phyloP scores from a whole-genome alignment of 2,329 filamentous ascomycete genomes.

The Hypoxylon sp. region DNA sequence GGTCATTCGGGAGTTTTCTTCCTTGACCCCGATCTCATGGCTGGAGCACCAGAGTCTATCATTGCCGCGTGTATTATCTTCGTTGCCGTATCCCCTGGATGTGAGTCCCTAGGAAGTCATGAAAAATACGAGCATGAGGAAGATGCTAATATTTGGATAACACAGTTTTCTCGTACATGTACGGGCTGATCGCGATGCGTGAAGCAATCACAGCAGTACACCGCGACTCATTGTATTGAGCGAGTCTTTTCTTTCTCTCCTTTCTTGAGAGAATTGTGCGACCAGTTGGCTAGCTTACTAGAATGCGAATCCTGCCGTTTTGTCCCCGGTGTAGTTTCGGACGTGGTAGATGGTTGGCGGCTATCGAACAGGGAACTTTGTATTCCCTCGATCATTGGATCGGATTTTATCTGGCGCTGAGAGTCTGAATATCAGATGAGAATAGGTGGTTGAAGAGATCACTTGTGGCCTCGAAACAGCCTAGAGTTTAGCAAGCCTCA shows the following conservation, averaged over 20 bases:
- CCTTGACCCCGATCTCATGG: constrained; percentile 61
- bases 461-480: neutral
- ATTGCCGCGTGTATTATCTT: constrained; percentile 61
- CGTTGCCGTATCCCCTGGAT: constrained; percentile 58
- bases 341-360: neutral
- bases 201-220: constrained; percentile 55
- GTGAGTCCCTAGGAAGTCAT: constrained; percentile 55
- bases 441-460: neutral
- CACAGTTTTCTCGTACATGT: constrained; percentile 64
- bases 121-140: neutral
- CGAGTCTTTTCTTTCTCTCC: neutral
- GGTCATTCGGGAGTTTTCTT: constrained; percentile 65
- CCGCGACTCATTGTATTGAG: constrained; percentile 26
- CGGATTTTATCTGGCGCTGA: neutral
- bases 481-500: constrained; percentile 8
- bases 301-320: neutral
- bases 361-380: neutral
- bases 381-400: neutral
- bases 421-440: neutral
- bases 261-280: neutral
- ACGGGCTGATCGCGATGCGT: constrained; percentile 64
- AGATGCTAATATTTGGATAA: constrained; percentile 39
- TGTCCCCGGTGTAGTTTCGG: neutral
- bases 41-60: constrained; percentile 58
- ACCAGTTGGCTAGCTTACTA: neutral